A percentile compares a stretch with the other conserved stretches of the same genome.
These are phyloP conservation scores for Cercospora sesami DNA, from an alignment of 2,329 filamentous ascomycete genomes.

Conservation along the genomic window DNA sequence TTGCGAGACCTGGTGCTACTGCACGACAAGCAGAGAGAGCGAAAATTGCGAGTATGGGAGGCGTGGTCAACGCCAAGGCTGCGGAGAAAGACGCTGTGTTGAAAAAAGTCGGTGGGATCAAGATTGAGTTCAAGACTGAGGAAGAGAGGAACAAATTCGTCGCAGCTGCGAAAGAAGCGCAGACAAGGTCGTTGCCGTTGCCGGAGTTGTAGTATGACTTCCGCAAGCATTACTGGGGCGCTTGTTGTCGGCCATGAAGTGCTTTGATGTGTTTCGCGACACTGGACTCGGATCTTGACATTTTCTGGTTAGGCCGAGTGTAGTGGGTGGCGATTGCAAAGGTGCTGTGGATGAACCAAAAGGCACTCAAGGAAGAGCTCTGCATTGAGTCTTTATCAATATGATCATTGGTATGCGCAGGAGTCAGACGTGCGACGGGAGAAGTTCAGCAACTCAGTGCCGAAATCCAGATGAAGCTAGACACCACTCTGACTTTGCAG, in stretches of 20 bases:
- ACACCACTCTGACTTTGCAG: no score
- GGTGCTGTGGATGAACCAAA: no score
- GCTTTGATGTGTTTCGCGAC: no score
- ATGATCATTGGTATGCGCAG: no score
- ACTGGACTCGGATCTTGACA: no score
- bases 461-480: no score
- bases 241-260: constrained; percentile 2
- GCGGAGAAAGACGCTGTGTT: constrained; percentile 20
- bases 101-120: constrained; percentile 45
- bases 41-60: constrained; percentile 21
- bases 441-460: no score
- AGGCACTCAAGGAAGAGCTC: no score
- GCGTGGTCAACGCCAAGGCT: constrained; percentile 34
- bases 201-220: constrained; percentile 36
- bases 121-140: constrained; percentile 48
- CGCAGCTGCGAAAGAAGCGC: constrained; percentile 41
- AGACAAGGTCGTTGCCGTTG: constrained; percentile 42
- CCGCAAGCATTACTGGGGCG: constrained; percentile 10
- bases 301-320: no score
- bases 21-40: constrained; percentile 16
- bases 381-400: no score
- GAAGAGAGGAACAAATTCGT: constrained; percentile 46
- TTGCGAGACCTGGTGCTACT: constrained; percentile 34
- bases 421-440: no score
- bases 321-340: no score